Conservation (phyloP, 2,329 filamentous ascomycete species). For the Calonectria pseudoturangicola region DNA sequence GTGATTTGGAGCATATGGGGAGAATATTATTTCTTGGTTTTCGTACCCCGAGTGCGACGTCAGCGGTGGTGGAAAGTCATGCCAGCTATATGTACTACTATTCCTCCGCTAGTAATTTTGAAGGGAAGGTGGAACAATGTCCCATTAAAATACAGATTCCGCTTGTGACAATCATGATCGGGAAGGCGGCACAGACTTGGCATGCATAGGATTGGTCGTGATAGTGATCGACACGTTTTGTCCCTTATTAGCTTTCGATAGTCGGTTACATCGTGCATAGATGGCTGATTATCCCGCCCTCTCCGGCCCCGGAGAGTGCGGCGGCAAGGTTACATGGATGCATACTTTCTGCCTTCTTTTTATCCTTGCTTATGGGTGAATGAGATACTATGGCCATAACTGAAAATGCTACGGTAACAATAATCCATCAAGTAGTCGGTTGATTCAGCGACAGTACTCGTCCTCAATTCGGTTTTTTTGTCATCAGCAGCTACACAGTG, state of each 20-base stretch:
- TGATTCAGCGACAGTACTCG: too few relatives aligned
- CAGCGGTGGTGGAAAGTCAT: too few relatives aligned
- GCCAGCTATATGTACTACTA: not conserved
- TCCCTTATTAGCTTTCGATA: not conserved
- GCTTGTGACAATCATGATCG: not conserved
- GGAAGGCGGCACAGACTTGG: not conserved
- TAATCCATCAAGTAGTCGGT: too few relatives aligned
- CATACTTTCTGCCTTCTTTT: too few relatives aligned
- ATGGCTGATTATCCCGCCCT: not conserved
- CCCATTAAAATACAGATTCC: not conserved
- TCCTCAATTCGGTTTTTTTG: too few relatives aligned
- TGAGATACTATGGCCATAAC: too few relatives aligned
- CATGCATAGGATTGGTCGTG: not conserved
- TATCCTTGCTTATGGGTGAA: too few relatives aligned
- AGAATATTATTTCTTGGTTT: not conserved
- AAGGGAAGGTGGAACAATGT: not conserved
- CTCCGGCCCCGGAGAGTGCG: not conserved
- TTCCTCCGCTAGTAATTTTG: too few relatives aligned
- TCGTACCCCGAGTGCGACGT: not conserved
- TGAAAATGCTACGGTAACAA: too few relatives aligned
- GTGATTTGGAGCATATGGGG: too few relatives aligned
- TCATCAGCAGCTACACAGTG: too few relatives aligned
- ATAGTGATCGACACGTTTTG: not conserved
- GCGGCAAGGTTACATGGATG: too few relatives aligned
- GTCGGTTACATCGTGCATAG: not conserved